Percentiles rank a stretch among this genome's conserved stretches.
phyloP scores from a whole-genome alignment of 1,139 yeast genomes.

The Suhomyces bolitotheri region DNA sequence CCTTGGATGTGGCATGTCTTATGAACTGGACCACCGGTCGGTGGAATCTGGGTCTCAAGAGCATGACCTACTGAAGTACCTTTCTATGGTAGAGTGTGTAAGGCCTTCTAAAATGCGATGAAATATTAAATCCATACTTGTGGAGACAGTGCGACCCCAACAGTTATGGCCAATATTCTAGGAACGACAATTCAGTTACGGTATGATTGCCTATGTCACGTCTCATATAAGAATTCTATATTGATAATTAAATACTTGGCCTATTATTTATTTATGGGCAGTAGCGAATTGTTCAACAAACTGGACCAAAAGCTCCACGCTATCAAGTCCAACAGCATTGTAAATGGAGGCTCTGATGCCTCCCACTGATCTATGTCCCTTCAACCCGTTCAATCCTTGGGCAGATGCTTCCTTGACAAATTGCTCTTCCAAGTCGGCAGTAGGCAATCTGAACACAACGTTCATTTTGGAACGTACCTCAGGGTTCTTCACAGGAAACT shows the following conservation, averaged over 20 bases:
- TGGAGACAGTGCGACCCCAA: too few species aligned
- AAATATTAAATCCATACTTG: too few species aligned
- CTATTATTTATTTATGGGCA: slow-evolving; percentile 25
- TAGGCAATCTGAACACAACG: slow-evolving; percentile 79
- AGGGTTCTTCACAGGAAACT: slow-evolving; percentile 59
- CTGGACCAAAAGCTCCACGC: slow-evolving; percentile 60
- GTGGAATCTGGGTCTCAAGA: too few species aligned
- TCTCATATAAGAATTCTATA: too few species aligned
- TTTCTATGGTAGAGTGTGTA: too few species aligned
- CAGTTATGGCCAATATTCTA: too few species aligned
- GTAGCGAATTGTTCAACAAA: slow-evolving; percentile 67
- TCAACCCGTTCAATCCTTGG: slow-evolving; percentile 65
- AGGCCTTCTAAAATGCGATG: too few species aligned
- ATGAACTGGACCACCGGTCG: background rate
- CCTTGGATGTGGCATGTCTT: slow-evolving; percentile 9
- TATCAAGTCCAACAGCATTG: slow-evolving; percentile 74
- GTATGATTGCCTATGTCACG: too few species aligned
- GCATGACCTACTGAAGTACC: too few species aligned
- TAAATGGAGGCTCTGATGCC: slow-evolving; percentile 94
- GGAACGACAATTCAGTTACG: too few species aligned
- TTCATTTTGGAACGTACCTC: slow-evolving; percentile 83
- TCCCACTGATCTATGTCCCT: slow-evolving; percentile 97
- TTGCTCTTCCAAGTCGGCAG: slow-evolving; percentile 59
- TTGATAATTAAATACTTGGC: too few species aligned
- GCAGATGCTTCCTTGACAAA: slow-evolving; percentile 64